Percentiles rank a stretch among this genome's conserved stretches.
phyloP scores from a whole-genome alignment of 768 basidiomycete genomes.

The Leucocoprinus leucothites region DNA sequence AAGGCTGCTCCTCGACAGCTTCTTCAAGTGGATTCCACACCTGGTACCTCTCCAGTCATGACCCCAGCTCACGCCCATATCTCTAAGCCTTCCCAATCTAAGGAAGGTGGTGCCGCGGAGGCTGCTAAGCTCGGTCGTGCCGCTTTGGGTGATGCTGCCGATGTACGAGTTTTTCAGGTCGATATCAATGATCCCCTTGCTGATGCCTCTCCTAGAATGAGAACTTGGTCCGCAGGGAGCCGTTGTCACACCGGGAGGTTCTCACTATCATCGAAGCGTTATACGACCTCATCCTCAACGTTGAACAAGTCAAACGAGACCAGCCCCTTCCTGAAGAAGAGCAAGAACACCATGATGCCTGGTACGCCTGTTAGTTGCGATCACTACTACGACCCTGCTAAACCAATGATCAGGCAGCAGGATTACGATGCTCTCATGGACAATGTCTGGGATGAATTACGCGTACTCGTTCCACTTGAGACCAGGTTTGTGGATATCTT shows the following conservation, averaged over 20 bases:
- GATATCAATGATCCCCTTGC: not conserved
- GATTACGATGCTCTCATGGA: conserved; percentile 60
- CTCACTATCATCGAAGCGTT: conserved; percentile 78
- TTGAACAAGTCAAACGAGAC: conserved; percentile 83
- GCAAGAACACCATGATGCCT: conserved; percentile 36
- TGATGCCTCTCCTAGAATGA: conserved; percentile 40
- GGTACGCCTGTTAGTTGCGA: conserved; percentile 34
- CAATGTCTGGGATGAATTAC: conserved; percentile 74
- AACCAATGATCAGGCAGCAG: conserved; percentile 42
- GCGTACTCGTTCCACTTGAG: conserved; percentile 90
- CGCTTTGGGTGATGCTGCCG: conserved; percentile 59
- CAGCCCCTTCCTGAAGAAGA: conserved; percentile 66
- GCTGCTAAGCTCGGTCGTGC: conserved; percentile 75
- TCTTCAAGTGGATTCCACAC: conserved; percentile 75
- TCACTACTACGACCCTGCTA: not conserved
- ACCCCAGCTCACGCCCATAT: conserved; percentile 47
- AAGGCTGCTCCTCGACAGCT: conserved; percentile 97
- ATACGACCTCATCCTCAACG: conserved; percentile 79
- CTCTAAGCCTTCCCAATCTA: conserved; percentile 40
- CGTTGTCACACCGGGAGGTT: conserved; percentile 75
- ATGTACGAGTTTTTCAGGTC: conserved; percentile 34
- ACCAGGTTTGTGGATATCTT: conserved; percentile 61
- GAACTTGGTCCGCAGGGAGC: conserved; percentile 62
- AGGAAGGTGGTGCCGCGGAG: conserved; percentile 64
- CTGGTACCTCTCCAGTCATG: conserved; percentile 41